phyloP scores from a whole-genome alignment of 768 basidiomycete species.

The Daedaleopsis sinensis region DNA sequence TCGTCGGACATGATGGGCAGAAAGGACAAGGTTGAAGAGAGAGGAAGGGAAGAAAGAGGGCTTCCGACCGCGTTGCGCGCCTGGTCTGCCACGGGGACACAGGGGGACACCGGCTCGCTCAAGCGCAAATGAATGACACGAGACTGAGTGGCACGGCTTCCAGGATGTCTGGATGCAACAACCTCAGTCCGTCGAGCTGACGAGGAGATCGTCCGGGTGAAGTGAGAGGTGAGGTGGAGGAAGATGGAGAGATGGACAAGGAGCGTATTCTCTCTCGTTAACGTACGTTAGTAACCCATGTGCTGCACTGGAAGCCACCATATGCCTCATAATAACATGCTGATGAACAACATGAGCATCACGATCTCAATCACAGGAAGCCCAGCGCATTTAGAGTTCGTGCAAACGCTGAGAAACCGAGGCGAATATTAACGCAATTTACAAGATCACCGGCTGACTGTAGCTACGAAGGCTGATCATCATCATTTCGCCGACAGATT shows the following conservation, averaged over 20 bases:
- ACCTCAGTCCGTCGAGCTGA: neutral
- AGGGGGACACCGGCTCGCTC: constrained; percentile 7
- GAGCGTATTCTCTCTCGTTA: neutral
- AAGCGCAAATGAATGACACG: constrained; percentile 5
- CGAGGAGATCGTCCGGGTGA: neutral
- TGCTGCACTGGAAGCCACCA: too few relatives aligned
- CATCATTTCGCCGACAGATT: constrained; percentile 18
- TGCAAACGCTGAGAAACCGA: neutral
- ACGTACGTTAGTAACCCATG: too few relatives aligned
- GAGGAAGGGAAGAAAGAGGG: neutral
- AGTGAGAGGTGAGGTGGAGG: neutral
- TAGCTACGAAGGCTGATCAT: constrained; percentile 15
- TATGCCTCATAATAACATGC: too few relatives aligned
- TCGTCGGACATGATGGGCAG: constrained; percentile 4
- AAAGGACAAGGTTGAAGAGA: neutral
- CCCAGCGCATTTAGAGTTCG: neutral
- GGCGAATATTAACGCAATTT: neutral
- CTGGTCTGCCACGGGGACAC: neutral
- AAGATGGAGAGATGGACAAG: neutral
- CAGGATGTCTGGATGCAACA: neutral
- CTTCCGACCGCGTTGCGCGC: neutral
- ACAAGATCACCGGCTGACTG: constrained; percentile 4
- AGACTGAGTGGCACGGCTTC: neutral
- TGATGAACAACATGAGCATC: neutral
- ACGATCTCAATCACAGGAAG: constrained; percentile 16